Conservation (phyloP, 225 moss, liverwort and hornwort genomes). For the Physcomitrellopsis africana region DNA sequence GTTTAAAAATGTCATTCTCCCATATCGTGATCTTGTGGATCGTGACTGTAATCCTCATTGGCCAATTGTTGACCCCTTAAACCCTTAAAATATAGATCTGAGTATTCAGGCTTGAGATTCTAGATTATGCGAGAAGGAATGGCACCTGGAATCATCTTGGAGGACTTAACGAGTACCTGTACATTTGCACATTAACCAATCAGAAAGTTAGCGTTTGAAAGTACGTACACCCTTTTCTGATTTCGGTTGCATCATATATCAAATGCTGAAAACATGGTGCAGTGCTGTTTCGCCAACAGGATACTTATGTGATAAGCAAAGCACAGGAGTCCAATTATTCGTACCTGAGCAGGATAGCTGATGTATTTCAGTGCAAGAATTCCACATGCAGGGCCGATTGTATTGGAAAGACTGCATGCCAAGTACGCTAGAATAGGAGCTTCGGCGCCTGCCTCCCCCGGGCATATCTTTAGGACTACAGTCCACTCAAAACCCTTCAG, state of each 20-base stretch:
- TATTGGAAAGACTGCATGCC: constrained; percentile 81
- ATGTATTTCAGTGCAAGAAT: constrained; percentile 84
- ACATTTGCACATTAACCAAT: constrained; percentile 26
- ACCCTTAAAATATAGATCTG: too few relatives aligned
- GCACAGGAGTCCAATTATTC: background rate
- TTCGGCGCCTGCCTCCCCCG: constrained; percentile 52
- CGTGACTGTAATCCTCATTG: too few relatives aligned
- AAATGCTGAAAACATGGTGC: background rate
- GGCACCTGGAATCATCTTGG: constrained; percentile 71
- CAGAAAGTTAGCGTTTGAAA: constrained; percentile 22
- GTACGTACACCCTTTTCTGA: background rate
- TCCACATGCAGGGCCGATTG: constrained; percentile 87
- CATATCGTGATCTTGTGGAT: too few relatives aligned
- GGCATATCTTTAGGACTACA: constrained; percentile 79
- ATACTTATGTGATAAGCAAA: background rate
- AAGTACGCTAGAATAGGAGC: constrained; percentile 78
- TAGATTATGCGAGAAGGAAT: background rate
- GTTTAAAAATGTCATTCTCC: too few relatives aligned
- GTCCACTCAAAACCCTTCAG: background rate
- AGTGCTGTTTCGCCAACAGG: background rate
- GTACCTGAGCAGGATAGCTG: constrained; percentile 95
- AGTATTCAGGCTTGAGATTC: too few relatives aligned
- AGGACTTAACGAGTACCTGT: constrained; percentile 64
- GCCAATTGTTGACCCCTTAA: too few relatives aligned
- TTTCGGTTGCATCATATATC: background rate